A percentile compares a stretch with the other conserved stretches of the same genome.
Conservation (phyloP, 176 grass and related monocot species). For the Chloris gayana region DNA sequence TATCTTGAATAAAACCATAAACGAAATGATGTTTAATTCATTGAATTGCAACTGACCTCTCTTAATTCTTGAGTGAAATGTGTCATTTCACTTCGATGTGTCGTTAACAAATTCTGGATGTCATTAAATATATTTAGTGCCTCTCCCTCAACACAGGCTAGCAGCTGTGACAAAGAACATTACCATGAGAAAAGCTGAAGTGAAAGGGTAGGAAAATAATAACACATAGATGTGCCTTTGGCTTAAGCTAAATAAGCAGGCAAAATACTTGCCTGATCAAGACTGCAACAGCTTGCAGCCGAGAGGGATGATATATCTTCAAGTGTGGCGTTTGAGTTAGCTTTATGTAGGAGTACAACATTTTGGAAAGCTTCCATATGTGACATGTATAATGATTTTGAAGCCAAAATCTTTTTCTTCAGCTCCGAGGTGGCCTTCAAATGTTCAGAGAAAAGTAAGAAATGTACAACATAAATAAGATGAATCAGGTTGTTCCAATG, state of each 20-base stretch:
- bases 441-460: slow-evolving; percentile 20
- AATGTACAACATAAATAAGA: neutral
- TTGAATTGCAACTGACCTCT: slow-evolving; percentile 61
- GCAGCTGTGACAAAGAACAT: slow-evolving; percentile 57
- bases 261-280: slow-evolving; percentile 75
- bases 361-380: slow-evolving; percentile 95
- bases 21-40: neutral
- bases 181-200: slow-evolving; percentile 32
- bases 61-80: slow-evolving; percentile 77
- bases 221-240: neutral
- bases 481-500: neutral
- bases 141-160: slow-evolving; percentile 67
- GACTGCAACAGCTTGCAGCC: slow-evolving; percentile 69
- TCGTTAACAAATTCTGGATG: slow-evolving; percentile 68
- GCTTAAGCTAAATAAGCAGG: neutral
- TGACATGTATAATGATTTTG: slow-evolving; percentile 70
- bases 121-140: slow-evolving; percentile 67
- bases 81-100: slow-evolving; percentile 69
- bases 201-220: neutral
- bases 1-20: slow-evolving; percentile 4
- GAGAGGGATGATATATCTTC: slow-evolving; percentile 78
- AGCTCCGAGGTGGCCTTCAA: slow-evolving; percentile 72
- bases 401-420: slow-evolving; percentile 83
- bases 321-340: slow-evolving; percentile 65
- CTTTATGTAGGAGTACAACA: slow-evolving; percentile 87